phyloP scores from a whole-genome alignment of 768 basidiomycete species.

The Cystofilobasidium bisporidii region DNA sequence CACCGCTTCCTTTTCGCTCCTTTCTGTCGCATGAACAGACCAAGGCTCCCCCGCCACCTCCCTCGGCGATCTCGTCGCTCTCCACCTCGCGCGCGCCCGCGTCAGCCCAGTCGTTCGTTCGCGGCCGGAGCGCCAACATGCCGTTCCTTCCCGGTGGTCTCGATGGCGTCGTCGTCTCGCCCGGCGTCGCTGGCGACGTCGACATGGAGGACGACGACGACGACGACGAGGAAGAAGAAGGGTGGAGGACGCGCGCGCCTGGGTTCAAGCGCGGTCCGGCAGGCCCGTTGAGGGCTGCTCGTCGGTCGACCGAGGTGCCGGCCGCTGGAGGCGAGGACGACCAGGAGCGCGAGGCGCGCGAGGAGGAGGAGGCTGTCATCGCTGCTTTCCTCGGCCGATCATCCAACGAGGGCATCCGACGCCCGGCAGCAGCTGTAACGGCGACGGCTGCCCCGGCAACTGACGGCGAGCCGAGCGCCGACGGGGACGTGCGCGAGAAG shows the following conservation, averaged over 20 bases:
- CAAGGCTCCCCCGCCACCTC: conserved; percentile 39
- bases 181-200: conserved; percentile 12
- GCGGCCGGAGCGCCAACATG: conserved; percentile 84
- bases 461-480: background rate
- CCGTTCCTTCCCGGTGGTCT: conserved; percentile 94
- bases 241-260: conserved; percentile 17
- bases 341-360: conserved; percentile 34
- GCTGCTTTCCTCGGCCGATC: conserved; percentile 17
- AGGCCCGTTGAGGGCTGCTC: background rate
- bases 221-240: conserved; percentile 6
- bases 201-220: conserved; percentile 15
- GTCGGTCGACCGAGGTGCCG: conserved; percentile 12
- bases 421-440: conserved; percentile 32
- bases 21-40: too few species aligned
- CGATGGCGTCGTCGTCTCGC: conserved; percentile 48
- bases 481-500: conserved; percentile 1
- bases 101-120: conserved; percentile 67
- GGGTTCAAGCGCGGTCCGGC: conserved; percentile 17
- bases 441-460: conserved; percentile 28
- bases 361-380: conserved; percentile 23
- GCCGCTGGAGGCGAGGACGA: conserved; percentile 42
- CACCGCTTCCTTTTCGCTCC: too few species aligned
- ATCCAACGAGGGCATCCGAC: conserved; percentile 29
- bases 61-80: conserved; percentile 69
- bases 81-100: conserved; percentile 77